Evolutionary conservation across 306 rosid species (phyloP).

Genomic region (Glycyrrhiza uralensis): DNA sequence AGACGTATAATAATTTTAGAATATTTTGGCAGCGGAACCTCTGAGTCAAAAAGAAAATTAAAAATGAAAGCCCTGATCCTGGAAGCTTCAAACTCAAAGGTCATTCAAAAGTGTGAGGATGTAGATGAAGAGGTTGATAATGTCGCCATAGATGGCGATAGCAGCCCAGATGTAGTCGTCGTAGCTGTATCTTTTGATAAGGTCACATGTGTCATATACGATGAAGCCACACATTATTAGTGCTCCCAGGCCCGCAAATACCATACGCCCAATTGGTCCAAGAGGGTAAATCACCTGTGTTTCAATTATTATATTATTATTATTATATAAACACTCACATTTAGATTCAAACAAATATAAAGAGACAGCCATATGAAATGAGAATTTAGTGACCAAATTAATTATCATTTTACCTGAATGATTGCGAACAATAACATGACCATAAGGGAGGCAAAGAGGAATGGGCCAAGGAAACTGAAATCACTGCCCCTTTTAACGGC

Average conservation of each 20-base stretch:
- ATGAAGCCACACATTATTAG: constrained; percentile 58
- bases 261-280: constrained; percentile 40
- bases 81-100: neutral
- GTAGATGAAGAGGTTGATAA: constrained; percentile 37
- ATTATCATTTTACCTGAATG: constrained; percentile 46
- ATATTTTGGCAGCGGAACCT: neutral
- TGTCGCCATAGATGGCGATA: constrained; percentile 45
- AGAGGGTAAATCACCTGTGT: constrained; percentile 42
- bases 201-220: constrained; percentile 39
- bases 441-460: constrained; percentile 48
- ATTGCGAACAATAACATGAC: constrained; percentile 36
- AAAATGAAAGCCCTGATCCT: too few species aligned
- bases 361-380: neutral
- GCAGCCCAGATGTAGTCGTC: constrained; percentile 62
- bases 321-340: neutral
- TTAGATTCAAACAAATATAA: neutral
- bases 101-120: constrained; percentile 25
- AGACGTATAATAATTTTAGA: neutral
- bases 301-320: too few species aligned
- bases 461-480: constrained; percentile 56
- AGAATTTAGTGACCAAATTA: neutral
- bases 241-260: constrained; percentile 36
- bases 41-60: too few species aligned
- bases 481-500: constrained; percentile 53
- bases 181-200: constrained; percentile 42